Evolutionary conservation across 78 protist species (phyloP), one percentile per base, ranked within the genome.

Genomic region (Andalucia godoyi): DNA sequence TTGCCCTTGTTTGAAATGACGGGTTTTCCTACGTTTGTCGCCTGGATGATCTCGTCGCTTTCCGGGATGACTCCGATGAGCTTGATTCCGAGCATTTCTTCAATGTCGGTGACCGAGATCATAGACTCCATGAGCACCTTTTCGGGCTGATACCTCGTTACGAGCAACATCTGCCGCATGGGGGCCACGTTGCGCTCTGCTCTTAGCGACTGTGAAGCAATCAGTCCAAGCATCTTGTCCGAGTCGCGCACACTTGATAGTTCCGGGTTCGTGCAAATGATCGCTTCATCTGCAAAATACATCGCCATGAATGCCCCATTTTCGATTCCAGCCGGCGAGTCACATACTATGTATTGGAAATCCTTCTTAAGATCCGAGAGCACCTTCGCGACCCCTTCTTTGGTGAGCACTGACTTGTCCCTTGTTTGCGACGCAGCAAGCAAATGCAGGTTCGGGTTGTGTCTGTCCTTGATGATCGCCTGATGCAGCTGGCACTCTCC

Each of bases 261-360:
- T 54, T 66, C 72, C 40, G 79, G 66, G 64, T 63, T 63, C 4
- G 72, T 53, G 23, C 40, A 5, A 15, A 63, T 52, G 54, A 73
- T 61, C 41, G 70, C 70, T 4, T 27, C 2, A 10, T 71, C 76
- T 2, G 62, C 52, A 40, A 41, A 71, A 38, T 53, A 71, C 76
- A 71, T 71, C 2, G 76, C 76, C 15, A 58, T 63, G 58, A 51
- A 57, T 1, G 65, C 65, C 23, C 76, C 76, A 60, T 58, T 43
- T 25, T 71, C 76, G 12, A 71, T 71, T 36, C 76, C 76, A 1
- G 76, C 76, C 32, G 76, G 76, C 5, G 68, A 58, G 29, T 71
- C 76, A 23, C 76, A 71, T 15, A 71, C 43, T 42, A 71, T 51
- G 27, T 60, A 71, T 21, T 71, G 67, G 29, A 71, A 71, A 18